Conservation (phyloP, 78 protist genomes). For the Tieghemostelium lacteum region DNA sequence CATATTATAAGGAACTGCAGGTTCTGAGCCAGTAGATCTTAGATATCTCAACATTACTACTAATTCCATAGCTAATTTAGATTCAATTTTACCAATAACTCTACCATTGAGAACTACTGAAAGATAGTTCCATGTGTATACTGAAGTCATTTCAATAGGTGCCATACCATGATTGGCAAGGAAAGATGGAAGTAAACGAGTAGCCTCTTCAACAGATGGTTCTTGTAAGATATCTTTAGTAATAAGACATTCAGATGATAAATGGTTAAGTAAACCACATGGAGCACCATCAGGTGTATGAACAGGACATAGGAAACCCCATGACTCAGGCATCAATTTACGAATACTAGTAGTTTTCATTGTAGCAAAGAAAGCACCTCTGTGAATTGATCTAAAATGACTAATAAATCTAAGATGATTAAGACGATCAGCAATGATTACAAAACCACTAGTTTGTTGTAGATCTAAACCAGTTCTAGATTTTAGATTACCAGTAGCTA, state of each 20-base stretch:
- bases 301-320: conserved; percentile 99
- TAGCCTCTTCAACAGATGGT: neutral
- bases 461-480: conserved; percentile 92
- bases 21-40: conserved; percentile 47
- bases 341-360: conserved; percentile 97
- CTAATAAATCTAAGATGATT: conserved; percentile 93
- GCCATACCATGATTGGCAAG: conserved; percentile 46
- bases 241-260: conserved; percentile 84
- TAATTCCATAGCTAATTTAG: conserved; percentile 5
- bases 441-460: conserved; percentile 93
- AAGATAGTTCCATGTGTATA: neutral
- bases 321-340: conserved; percentile 96
- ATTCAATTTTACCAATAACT: conserved; percentile 44
- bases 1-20: conserved; percentile 33
- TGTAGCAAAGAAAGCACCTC: conserved; percentile 96
- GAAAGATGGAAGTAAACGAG: conserved; percentile 5
- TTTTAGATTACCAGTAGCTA: conserved; percentile 94
- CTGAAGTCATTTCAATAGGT: conserved; percentile 22
- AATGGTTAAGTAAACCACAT: conserved; percentile 99
- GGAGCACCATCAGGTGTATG: conserved; percentile 99
- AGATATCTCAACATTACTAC: conserved; percentile 49
- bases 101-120: conserved; percentile 72
- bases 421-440: conserved; percentile 97
- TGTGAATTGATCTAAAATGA: conserved; percentile 92
- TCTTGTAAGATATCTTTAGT: conserved; percentile 60